Percentiles rank a stretch among this genome's conserved stretches.
Evolutionary conservation across 768 basidiomycete species (phyloP).

Genomic region (Suillus paluster): DNA sequence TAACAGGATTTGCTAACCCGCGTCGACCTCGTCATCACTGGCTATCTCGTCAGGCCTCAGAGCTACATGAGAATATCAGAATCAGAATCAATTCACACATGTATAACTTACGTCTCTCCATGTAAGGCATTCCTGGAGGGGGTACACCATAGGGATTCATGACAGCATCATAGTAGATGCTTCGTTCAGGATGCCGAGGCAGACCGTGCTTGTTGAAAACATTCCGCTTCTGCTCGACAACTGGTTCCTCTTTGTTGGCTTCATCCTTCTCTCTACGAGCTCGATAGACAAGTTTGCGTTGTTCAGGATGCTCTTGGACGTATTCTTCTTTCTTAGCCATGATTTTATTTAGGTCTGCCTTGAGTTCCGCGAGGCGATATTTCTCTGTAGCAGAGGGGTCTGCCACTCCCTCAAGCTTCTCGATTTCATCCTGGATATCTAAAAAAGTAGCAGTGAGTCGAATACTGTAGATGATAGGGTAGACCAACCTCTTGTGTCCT

Average conservation of each 20-base stretch:
- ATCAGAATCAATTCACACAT: constrained; percentile 1
- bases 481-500: constrained; percentile 79
- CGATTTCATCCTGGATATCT: constrained; percentile 87
- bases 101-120: constrained; percentile 74
- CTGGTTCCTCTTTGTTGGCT: constrained; percentile 44
- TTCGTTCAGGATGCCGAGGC: constrained; percentile 88
- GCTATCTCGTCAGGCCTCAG: constrained; percentile 64
- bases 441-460: constrained; percentile 15
- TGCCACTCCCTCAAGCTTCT: constrained; percentile 57
- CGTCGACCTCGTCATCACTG: constrained; percentile 62
- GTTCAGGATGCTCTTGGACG: constrained; percentile 92
- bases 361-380: constrained; percentile 70
- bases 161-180: constrained; percentile 89
- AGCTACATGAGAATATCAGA: constrained; percentile 42
- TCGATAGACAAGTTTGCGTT: constrained; percentile 81
- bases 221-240: constrained; percentile 57
- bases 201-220: constrained; percentile 84
- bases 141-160: constrained; percentile 95
- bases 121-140: constrained; percentile 97
- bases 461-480: not conserved
- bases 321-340: constrained; percentile 91
- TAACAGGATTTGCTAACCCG: constrained; percentile 29
- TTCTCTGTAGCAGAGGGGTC: constrained; percentile 56
- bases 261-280: constrained; percentile 48
- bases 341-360: constrained; percentile 78